Evolutionary conservation across 1,284 basidiomycete genomes (phyloP).

Genomic region (Ceratobasidium sp.): DNA sequence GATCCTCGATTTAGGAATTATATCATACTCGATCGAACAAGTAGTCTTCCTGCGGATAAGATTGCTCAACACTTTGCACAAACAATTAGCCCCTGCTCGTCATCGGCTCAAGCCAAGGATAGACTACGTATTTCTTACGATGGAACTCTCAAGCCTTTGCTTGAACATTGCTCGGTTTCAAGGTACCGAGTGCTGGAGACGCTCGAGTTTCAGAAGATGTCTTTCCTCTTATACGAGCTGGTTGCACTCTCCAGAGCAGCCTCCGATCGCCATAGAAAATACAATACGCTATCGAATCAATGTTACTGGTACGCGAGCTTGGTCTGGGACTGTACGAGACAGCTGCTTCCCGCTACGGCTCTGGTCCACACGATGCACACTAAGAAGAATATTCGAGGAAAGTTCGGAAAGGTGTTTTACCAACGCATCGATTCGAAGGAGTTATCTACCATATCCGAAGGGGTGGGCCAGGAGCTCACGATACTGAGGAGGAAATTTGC

Average conservation of each 20-base stretch:
- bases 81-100: too few relatives aligned
- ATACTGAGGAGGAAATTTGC: neutral
- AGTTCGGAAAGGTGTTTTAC: neutral
- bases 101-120: neutral
- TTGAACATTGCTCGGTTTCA: neutral
- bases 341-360: neutral
- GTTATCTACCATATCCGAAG: neutral
- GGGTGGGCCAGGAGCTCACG: neutral
- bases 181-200: neutral
- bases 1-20: neutral
- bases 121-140: constrained; percentile 11
- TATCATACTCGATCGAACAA: constrained; percentile 18
- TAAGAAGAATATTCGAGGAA: neutral
- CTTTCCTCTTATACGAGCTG: neutral
- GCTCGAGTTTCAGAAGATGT: neutral
- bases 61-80: neutral
- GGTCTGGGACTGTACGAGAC: constrained; percentile 23
- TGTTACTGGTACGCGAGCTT: constrained; percentile 32
- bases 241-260: neutral
- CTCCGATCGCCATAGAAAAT: constrained; percentile 4
- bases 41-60: neutral
- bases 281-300: constrained; percentile 3
- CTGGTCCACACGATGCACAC: neutral
- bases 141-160: neutral
- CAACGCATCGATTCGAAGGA: neutral